phyloP scores from a whole-genome alignment of 2,329 filamentous ascomycete species.

The Incumbomyces lentus region DNA sequence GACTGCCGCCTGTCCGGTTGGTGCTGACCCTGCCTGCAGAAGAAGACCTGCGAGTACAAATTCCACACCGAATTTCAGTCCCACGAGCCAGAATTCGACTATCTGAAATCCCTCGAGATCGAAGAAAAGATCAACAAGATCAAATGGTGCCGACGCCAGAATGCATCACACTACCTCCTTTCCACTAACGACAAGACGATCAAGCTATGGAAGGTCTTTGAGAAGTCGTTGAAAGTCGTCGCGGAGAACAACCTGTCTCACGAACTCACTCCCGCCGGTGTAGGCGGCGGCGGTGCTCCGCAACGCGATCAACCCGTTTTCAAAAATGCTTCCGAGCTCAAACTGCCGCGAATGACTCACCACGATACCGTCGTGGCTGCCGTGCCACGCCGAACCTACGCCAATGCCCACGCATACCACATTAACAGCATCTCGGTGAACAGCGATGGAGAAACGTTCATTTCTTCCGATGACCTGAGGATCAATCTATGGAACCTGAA shows the following conservation, averaged over 20 bases:
- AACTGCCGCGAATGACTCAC: constrained; percentile 90
- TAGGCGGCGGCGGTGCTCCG: constrained; percentile 64
- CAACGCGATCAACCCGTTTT: constrained; percentile 65
- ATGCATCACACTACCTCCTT: constrained; percentile 93
- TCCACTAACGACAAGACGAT: constrained; percentile 99
- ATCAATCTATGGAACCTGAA: constrained; percentile 99
- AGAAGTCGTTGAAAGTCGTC: constrained; percentile 97
- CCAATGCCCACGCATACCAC: constrained; percentile 97
- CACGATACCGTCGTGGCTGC: constrained; percentile 97
- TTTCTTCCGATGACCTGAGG: constrained; percentile 92
- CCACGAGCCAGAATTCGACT: constrained; percentile 98
- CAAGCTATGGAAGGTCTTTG: constrained; percentile 99
- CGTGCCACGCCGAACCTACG: constrained; percentile 89
- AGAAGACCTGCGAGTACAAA: constrained; percentile 99
- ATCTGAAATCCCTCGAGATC: constrained; percentile 97
- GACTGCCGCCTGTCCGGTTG: neutral
- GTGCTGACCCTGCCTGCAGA: constrained; percentile 45
- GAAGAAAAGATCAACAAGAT: constrained; percentile 99
- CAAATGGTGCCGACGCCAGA: constrained; percentile 97
- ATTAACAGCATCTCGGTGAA: constrained; percentile 99
- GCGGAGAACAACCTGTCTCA: constrained; percentile 97
- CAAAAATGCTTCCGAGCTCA: constrained; percentile 70
- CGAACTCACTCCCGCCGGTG: constrained; percentile 71
- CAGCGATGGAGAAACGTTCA: constrained; percentile 97
- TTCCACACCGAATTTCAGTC: constrained; percentile 99